Evolutionary conservation across 768 basidiomycete genomes (phyloP).

Genomic region (Chalciporus sphaerocephalus): DNA sequence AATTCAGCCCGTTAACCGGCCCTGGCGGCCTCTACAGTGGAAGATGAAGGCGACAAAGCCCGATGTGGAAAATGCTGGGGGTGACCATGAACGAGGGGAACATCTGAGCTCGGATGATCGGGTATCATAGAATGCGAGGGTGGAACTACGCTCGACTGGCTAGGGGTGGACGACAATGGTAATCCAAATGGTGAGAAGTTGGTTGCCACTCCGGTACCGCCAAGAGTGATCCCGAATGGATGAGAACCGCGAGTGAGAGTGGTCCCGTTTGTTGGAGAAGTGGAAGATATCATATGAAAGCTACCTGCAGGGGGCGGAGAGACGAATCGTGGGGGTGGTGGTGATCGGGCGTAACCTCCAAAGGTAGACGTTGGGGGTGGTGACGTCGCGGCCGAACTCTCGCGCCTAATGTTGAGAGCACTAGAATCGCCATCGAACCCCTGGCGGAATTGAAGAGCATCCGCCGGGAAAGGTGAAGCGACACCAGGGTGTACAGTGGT

Average conservation of each 20-base stretch:
- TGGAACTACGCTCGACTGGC: slow-evolving; percentile 25
- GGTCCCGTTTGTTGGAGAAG: slow-evolving; percentile 23
- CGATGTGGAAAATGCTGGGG: slow-evolving; percentile 37
- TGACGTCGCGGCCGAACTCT: slow-evolving; percentile 22
- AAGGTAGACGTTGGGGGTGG: slow-evolving; percentile 23
- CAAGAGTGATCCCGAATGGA: slow-evolving; percentile 30
- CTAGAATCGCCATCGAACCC: slow-evolving; percentile 25
- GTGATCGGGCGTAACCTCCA: slow-evolving; percentile 31
- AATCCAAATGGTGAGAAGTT: slow-evolving; percentile 32
- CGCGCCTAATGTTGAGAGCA: slow-evolving; percentile 20
- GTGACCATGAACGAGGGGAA: slow-evolving; percentile 31
- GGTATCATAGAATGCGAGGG: slow-evolving; percentile 35
- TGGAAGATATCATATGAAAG: slow-evolving; percentile 25
- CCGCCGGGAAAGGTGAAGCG: slow-evolving; percentile 27
- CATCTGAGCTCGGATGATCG: slow-evolving; percentile 33
- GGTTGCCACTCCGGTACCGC: slow-evolving; percentile 18
- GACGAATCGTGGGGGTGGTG: slow-evolving; percentile 33
- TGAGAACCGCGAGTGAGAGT: slow-evolving; percentile 30
- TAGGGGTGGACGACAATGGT: slow-evolving; percentile 29
- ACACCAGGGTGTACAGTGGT: slow-evolving; percentile 15
- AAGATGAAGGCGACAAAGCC: slow-evolving; percentile 36
- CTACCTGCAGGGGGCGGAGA: slow-evolving; percentile 30
- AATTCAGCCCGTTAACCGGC: slow-evolving; percentile 38
- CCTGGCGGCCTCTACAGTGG: slow-evolving; percentile 37
- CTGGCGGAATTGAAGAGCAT: slow-evolving; percentile 29